Base-by-base conservation (phyloP, 257 asterid species). In the Solanum appendiculatum region DNA sequence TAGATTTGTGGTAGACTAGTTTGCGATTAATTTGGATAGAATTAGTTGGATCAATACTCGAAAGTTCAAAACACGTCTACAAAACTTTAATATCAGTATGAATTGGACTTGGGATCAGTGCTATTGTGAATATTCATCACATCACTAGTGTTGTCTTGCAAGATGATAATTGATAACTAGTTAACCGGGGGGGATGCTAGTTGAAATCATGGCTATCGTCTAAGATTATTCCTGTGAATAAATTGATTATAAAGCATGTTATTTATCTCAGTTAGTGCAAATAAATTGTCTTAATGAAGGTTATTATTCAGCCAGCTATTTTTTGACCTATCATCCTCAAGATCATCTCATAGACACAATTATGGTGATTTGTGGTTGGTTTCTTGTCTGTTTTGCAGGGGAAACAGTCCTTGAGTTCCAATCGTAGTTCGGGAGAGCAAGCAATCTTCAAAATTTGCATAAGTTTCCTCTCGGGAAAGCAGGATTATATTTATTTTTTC, bases 401-500 rank as follows among this genome's bases (percentile, higher is more conserved):
- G 97, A 93, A 92, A 93, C 98, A 46, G 95, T 92, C 86, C 92
- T 93, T 36, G 96, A 94, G 91, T 88, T 91, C 77, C 93, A 85
- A 91, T 84, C 89, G 5, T 95, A 93, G 93, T 86, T 77, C 29
- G 58, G 68, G 75, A 58, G 23, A 54, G 85, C 68, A 48, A 23
- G 44, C 29, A 81, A 78, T 80, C 85, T 46, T 46, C 42, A 46
- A 31, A 29, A 46, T 69, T 66, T 64, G 72, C 73, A 29, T 36
- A 66, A 56, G 48, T 77, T 56, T n/a, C 69, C 7, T 25, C 48
- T 66, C 18, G 54, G 72, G 84, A 72, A 37, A 56, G 51, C 2
- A 63, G 70, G 73, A 72, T 60, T 48, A 37, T 42, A 48, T 86
- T 64, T 81, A 78, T 82, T 77, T 27, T 60, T 29, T 40, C n/a